Base-by-base conservation (phyloP, 2,329 filamentous ascomycete species). In the Nemania sp. region DNA sequence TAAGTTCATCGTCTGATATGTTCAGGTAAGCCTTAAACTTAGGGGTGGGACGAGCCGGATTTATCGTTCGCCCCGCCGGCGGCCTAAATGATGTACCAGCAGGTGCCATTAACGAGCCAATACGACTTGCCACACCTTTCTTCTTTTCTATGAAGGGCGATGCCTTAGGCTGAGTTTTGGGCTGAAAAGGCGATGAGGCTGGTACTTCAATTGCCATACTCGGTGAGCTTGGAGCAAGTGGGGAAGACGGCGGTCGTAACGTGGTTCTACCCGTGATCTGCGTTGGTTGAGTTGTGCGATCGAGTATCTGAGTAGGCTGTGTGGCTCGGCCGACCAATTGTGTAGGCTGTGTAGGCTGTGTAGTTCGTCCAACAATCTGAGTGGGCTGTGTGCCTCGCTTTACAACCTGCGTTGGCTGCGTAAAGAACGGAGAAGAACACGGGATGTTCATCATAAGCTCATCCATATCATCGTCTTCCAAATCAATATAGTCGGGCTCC, bases 101-200 rank as follows among this genome's bases (percentile, higher is more conserved):
- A 29, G 93, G 92, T 41, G 93, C 92, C 83, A 97, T 91, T 52
- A 88, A 81, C 69, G 84, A 89, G 24, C 86, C 87, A 51, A 91
- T 75, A 35, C 84, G 82, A 15, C 66, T 62, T 11, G 68, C 66
- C 7, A 51, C 58, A 32, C 53, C 51, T 58, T 64, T 70, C 59
- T 64, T 72, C 52, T 68, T 56, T 57, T 72, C 59, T 64, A 62
- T 29, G 53, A 27, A 56, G 29, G 52, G 26, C 11, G 72, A 70
- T 11, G 58, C 45, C 26, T 66, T 74, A 2, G 73, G 59, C 51
- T 68, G 47, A 73, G 76, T 61, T 62, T 81, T 78, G n/a, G 82
- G 79, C 67, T 87, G 86, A 65, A 90, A 85, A 1, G 94, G 94
- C 0, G 95, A 98, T 2, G 94, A 98, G n/a, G 93, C 93, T 32